A percentile compares a stretch with the other conserved stretches of the same genome.
Conservation (phyloP, 2,329 filamentous ascomycete genomes). For the Xylariaceae sp. region DNA sequence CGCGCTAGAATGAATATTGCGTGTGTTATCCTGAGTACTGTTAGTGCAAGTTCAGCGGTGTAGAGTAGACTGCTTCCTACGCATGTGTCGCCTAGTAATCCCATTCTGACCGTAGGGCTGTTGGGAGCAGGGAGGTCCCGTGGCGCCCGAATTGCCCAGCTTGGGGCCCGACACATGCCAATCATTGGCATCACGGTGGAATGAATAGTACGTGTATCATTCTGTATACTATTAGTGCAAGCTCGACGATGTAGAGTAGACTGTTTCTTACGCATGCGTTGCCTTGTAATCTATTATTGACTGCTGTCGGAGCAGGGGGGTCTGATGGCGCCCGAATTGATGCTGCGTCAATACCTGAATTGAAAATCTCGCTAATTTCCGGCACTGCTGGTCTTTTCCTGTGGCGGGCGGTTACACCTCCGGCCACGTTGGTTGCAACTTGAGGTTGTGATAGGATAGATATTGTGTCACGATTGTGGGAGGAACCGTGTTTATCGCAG, state of each 20-base stretch:
- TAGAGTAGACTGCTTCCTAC: slow-evolving; percentile 4
- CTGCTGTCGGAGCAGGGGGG: background rate
- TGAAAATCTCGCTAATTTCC: background rate
- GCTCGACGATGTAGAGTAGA: background rate
- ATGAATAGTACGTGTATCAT: background rate
- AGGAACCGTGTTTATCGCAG: too few relatives aligned
- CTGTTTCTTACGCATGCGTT: slow-evolving; percentile 7
- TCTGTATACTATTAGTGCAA: slow-evolving; percentile 6
- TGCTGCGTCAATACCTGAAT: too few relatives aligned
- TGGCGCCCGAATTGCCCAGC: background rate
- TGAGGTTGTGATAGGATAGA: background rate
- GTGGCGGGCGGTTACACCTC: background rate
- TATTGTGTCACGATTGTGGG: too few relatives aligned
- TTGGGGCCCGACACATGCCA: background rate
- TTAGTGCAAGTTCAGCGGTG: background rate
- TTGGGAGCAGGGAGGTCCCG: background rate
- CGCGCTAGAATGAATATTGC: too few relatives aligned
- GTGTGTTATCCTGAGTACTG: background rate
- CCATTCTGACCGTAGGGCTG: background rate
- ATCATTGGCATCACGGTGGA: too few relatives aligned
- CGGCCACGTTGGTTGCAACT: background rate
- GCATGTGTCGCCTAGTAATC: background rate
- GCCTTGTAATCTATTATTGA: background rate
- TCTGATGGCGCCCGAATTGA: background rate
- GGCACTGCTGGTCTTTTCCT: background rate